Percentiles rank a stretch among this genome's conserved stretches.
These are phyloP conservation scores for Ogataea ganodermae DNA, from an alignment of 805 yeast genomes.

Conservation along the genomic window DNA sequence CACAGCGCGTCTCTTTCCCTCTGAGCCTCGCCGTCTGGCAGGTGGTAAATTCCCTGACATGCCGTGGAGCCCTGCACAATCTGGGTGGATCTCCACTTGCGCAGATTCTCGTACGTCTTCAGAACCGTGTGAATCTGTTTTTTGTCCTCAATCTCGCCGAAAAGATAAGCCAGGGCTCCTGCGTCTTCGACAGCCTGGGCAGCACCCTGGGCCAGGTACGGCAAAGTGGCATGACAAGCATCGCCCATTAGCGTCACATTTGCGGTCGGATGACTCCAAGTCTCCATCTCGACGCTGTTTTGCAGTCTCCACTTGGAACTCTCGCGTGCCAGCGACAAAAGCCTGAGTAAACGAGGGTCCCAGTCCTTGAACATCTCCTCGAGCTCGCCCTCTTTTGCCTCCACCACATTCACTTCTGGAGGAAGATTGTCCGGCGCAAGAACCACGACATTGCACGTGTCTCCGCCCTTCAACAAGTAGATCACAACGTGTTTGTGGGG, in stretches of 20 bases:
- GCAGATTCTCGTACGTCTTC: conserved; percentile 12
- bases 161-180: conserved; percentile 18
- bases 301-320: conserved; percentile 20
- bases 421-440: conserved; percentile 21
- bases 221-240: conserved; percentile 23
- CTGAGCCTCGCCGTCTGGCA: conserved; percentile 18
- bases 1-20: conserved; percentile 14
- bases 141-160: conserved; percentile 15
- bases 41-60: conserved; percentile 21
- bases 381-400: conserved; percentile 15
- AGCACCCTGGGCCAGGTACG: conserved; percentile 23
- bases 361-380: conserved; percentile 15
- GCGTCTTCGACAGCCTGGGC: conserved; percentile 25
- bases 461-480: conserved; percentile 20
- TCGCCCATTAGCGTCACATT: conserved; percentile 21
- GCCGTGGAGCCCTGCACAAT: conserved; percentile 18
- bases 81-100: conserved; percentile 19
- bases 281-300: conserved; percentile 14
- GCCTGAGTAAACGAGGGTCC: conserved; percentile 16
- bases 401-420: conserved; percentile 11
- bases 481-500: conserved; percentile 21
- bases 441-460: conserved; percentile 21
- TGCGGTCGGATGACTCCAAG: conserved; percentile 15
- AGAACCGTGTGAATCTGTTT: conserved; percentile 12
- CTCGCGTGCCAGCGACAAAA: conserved; percentile 11